phyloP scores from a whole-genome alignment of 345 rosid species.

The Isatis tinctoria region DNA sequence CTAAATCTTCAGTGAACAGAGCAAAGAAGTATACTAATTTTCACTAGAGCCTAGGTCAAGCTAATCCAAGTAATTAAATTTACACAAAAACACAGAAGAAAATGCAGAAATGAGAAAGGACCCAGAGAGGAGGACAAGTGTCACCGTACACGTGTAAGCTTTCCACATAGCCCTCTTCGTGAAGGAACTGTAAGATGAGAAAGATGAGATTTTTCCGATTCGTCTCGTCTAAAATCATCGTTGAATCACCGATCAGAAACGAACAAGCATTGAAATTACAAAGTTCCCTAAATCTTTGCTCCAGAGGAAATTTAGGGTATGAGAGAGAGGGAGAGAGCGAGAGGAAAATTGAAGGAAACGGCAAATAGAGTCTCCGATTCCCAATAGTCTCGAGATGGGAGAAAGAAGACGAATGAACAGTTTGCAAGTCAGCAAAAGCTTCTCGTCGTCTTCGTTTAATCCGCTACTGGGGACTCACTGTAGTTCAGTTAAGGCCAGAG shows the following conservation, averaged over 20 bases:
- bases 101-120: background rate
- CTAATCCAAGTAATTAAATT: too few species aligned
- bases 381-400: background rate
- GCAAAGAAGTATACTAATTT: background rate
- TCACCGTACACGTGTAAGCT: conserved; percentile 34
- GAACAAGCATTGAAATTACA: background rate
- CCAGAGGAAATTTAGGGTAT: background rate
- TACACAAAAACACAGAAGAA: background rate
- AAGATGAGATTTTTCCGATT: conserved; percentile 25
- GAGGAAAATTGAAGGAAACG: background rate
- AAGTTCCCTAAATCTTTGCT: background rate
- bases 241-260: background rate
- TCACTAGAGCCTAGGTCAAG: too few species aligned
- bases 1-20: too few species aligned
- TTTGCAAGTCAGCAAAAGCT: background rate
- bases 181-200: conserved; percentile 29
- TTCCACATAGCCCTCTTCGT: conserved; percentile 19
- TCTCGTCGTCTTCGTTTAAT: conserved; percentile 26
- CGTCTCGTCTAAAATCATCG: conserved; percentile 26
- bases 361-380: background rate
- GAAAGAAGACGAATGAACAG: conserved; percentile 2
- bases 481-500: too few species aligned
- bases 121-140: background rate
- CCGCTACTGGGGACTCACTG: conserved; percentile 6
- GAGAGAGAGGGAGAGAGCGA: background rate